Conservation (phyloP, 768 basidiomycete species). For the Russula foetens region DNA sequence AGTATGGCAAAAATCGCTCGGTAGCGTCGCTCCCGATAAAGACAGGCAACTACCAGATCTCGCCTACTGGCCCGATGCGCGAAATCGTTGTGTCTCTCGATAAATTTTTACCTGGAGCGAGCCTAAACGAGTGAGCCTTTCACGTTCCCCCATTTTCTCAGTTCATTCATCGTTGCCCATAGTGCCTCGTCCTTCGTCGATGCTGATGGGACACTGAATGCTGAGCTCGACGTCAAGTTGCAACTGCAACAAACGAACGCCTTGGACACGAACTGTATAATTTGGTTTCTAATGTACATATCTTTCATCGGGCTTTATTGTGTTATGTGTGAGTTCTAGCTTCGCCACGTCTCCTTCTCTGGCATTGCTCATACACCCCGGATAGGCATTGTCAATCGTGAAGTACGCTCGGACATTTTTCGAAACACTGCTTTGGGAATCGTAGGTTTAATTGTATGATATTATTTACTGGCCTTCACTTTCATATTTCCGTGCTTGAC, state of each 20-base stretch:
- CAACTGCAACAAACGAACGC: not conserved
- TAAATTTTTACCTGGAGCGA: not conserved
- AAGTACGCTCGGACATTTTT: not conserved
- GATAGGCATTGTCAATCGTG: not conserved
- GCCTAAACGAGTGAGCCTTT: conserved; percentile 12
- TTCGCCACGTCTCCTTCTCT: not conserved
- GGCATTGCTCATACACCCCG: not conserved
- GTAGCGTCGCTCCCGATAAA: conserved; percentile 1
- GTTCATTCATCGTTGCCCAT: not conserved
- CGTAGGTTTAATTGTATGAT: not conserved
- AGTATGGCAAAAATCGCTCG: not conserved
- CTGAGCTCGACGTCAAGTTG: conserved; percentile 18
- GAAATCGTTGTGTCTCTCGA: conserved; percentile 12
- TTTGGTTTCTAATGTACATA: not conserved
- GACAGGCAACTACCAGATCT: not conserved
- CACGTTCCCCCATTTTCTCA: not conserved
- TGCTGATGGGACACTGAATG: conserved; percentile 13
- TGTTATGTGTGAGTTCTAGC: not conserved
- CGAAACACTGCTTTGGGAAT: not conserved
- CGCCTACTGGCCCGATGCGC: not conserved
- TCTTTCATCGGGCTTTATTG: not conserved
- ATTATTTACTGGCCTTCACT: not conserved
- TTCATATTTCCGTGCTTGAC: not conserved
- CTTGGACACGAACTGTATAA: conserved; percentile 10
- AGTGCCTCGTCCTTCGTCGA: conserved; percentile 14